Percentiles rank a stretch among this genome's conserved stretches.
Evolutionary conservation across 257 asterid species (phyloP).

Genomic region (Craterostigma plantagineum): DNA sequence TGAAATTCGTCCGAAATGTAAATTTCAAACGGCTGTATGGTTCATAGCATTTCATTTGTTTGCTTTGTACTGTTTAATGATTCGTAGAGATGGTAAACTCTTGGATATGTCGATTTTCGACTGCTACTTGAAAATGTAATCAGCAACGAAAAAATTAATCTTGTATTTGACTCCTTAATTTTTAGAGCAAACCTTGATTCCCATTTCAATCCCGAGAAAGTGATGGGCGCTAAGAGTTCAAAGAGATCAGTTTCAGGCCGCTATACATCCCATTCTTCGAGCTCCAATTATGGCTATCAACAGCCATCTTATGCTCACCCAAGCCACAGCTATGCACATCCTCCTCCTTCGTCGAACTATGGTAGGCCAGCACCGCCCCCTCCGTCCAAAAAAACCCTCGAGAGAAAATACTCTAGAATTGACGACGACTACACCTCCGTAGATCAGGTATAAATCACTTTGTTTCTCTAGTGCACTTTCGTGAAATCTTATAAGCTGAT

Average conservation of each 20-base stretch:
- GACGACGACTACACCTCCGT: slow-evolving; percentile 63
- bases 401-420: slow-evolving; percentile 71
- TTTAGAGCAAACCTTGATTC: too few relatives aligned
- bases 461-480: background rate
- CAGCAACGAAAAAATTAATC: too few relatives aligned
- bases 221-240: slow-evolving; percentile 80
- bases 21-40: too few relatives aligned
- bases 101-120: too few relatives aligned
- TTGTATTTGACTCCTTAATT: too few relatives aligned
- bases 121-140: too few relatives aligned
- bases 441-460: slow-evolving; percentile 46
- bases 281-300: slow-evolving; percentile 36
- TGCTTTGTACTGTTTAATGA: too few relatives aligned
- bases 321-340: slow-evolving; percentile 26
- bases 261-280: slow-evolving; percentile 53
- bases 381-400: slow-evolving; percentile 38
- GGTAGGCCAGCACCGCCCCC: slow-evolving; percentile 23
- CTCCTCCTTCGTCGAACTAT: slow-evolving; percentile 30
- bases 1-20: too few relatives aligned
- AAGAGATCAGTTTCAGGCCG: slow-evolving; percentile 48
- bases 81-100: too few relatives aligned
- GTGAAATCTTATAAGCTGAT: background rate
- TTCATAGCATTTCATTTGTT: too few relatives aligned
- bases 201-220: slow-evolving; percentile 4
- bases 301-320: slow-evolving; percentile 45